Conservation (phyloP, 2,329 filamentous ascomycete genomes). For the Colletotrichum sp. region DNA sequence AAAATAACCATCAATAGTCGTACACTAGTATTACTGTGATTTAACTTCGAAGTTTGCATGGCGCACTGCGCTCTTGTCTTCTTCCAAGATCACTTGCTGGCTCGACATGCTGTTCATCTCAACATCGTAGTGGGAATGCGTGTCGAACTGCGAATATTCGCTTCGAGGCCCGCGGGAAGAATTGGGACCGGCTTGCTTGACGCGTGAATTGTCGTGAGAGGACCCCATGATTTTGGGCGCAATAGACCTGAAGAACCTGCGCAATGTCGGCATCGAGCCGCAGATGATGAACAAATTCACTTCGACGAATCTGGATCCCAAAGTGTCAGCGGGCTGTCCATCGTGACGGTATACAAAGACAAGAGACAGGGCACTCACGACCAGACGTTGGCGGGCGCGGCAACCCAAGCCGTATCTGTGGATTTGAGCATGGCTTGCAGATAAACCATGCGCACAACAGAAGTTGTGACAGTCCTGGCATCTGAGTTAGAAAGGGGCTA, state of each 20-base stretch:
- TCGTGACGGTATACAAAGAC: not conserved
- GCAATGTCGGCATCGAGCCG: constrained; percentile 39
- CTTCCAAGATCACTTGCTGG: not conserved
- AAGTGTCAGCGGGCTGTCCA: not conserved
- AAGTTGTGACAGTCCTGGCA: constrained; percentile 33
- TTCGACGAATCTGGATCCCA: constrained; percentile 30
- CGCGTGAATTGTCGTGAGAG: not conserved
- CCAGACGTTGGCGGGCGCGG: constrained; percentile 24
- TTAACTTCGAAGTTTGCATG: not conserved
- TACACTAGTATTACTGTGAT: not conserved
- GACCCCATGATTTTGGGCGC: constrained; percentile 30
- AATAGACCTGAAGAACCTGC: constrained; percentile 38
- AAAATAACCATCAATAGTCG: not conserved
- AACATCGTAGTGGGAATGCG: not conserved
- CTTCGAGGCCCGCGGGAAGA: not conserved
- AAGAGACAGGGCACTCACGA: constrained; percentile 6
- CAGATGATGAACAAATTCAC: constrained; percentile 32
- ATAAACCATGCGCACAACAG: constrained; percentile 21
- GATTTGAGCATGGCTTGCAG: constrained; percentile 19
- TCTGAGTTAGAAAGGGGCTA: not conserved
- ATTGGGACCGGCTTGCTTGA: not conserved
- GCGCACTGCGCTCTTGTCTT: not conserved
- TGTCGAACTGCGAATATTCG: not conserved
- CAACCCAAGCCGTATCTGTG: constrained; percentile 15
- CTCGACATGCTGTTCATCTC: constrained; percentile 6